Evolutionary conservation across 73 alveolate species (phyloP).

Genomic region (Tetrahymena borealis): DNA sequence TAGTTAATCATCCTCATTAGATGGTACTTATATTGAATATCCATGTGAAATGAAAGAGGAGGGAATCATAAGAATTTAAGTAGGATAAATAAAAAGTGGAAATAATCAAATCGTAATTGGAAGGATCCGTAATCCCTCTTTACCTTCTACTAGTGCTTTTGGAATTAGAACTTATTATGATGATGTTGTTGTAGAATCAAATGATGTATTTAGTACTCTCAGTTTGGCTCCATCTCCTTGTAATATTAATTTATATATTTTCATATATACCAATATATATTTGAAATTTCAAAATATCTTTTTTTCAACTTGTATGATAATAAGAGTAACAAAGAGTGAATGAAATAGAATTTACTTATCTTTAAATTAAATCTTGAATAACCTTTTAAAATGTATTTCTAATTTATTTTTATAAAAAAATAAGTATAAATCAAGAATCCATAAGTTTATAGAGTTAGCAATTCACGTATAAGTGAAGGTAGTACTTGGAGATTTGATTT

Average conservation of each 20-base stretch:
- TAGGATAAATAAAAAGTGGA: not conserved
- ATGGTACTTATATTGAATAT: not conserved
- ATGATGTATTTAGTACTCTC: not conserved
- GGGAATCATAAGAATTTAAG: not conserved
- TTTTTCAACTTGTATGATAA: not conserved
- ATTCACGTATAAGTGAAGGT: not conserved
- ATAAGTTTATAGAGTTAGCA: not conserved
- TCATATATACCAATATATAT: not conserved
- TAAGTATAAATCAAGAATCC: not conserved
- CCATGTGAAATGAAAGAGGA: not conserved
- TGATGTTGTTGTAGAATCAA: not conserved
- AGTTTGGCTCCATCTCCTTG: slow-evolving; percentile 2
- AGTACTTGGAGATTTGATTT: not conserved
- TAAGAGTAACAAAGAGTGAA: not conserved
- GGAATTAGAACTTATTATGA: not conserved
- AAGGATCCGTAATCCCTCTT: not conserved
- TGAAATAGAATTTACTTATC: not conserved
- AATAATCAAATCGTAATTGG: not conserved
- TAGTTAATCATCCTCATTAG: not conserved
- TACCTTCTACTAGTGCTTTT: not conserved
- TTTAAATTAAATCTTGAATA: too few relatives aligned
- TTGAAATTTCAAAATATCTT: not conserved
- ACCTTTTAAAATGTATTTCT: not conserved
- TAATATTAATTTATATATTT: not conserved
- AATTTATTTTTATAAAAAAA: not conserved